Evolutionary conservation across 768 basidiomycete species (phyloP).

Genomic region (Tricholoma sp.): DNA sequence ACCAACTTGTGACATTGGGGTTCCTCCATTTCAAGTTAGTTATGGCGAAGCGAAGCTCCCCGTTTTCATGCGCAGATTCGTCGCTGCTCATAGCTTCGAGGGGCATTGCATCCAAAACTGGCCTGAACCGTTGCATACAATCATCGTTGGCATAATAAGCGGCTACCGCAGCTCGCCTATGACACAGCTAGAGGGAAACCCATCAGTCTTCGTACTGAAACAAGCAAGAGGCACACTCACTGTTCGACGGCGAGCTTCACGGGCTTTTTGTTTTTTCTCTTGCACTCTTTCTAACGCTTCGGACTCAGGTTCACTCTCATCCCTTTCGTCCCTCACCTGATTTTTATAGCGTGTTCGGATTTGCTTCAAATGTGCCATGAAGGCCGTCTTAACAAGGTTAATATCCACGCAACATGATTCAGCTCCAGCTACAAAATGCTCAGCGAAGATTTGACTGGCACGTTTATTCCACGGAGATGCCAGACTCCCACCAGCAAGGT

Average conservation of each 20-base stretch:
- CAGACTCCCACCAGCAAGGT: neutral
- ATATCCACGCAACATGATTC: neutral
- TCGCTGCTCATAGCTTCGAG: constrained; percentile 7
- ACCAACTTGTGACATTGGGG: neutral
- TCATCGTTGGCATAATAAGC: neutral
- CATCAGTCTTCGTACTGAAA: neutral
- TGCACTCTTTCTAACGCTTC: neutral
- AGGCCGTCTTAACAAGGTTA: neutral
- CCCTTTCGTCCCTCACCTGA: neutral
- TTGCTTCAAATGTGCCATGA: neutral
- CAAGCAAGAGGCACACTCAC: neutral
- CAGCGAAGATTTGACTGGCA: neutral
- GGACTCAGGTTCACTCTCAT: neutral
- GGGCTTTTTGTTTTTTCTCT: neutral
- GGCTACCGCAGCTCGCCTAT: neutral
- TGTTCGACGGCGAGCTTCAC: neutral
- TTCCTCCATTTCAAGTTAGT: constrained; percentile 5
- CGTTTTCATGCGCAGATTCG: neutral
- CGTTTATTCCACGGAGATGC: neutral
- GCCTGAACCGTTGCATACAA: neutral
- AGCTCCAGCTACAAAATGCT: neutral
- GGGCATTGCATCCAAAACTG: neutral
- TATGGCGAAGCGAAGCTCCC: constrained; percentile 1
- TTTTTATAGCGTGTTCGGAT: neutral
- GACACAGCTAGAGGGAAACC: neutral